Conservation (phyloP, 331 rosid genomes). For the Rhamnella rubrinervis region DNA sequence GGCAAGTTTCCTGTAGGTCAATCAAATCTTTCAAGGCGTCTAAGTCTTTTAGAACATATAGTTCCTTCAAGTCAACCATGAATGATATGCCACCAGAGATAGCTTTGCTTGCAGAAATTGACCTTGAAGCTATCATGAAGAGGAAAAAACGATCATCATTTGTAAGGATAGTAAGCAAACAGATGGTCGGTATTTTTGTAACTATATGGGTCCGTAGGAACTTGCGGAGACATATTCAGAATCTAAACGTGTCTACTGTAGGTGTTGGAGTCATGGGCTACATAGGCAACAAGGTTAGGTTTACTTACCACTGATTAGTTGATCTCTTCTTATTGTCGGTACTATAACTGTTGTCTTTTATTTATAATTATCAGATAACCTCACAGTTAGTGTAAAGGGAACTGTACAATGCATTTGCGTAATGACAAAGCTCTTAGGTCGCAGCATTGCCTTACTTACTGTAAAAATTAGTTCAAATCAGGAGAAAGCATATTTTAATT, state of each 20-base stretch:
- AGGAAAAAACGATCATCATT: constrained; percentile 67
- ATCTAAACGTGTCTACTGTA: constrained; percentile 77
- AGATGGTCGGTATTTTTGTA: constrained; percentile 90
- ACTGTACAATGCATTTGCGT: no score
- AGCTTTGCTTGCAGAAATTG: constrained; percentile 60
- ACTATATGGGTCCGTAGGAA: constrained; percentile 84
- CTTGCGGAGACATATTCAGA: constrained; percentile 81
- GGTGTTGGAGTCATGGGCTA: constrained; percentile 99
- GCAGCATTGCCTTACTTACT: constrained; percentile 3
- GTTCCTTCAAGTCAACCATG: constrained; percentile 51
- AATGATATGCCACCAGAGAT: constrained; percentile 50
- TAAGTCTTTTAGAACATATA: constrained; percentile 47
- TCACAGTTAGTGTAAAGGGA: not conserved
- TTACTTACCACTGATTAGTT: constrained; percentile 3
- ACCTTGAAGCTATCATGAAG: constrained; percentile 76
- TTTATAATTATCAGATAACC: not conserved
- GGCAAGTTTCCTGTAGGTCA: constrained; percentile 50
- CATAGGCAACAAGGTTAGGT: constrained; percentile 88
- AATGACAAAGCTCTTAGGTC: not conserved
- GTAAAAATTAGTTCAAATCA: not conserved
- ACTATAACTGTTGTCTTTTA: not conserved
- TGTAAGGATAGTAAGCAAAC: constrained; percentile 85
- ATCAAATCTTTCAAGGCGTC: constrained; percentile 61
- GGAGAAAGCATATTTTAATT: not conserved
- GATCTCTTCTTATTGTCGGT: not conserved